Percentiles rank a stretch among this genome's conserved stretches.
phyloP scores from a whole-genome alignment of 768 basidiomycete species.

The Floccularia luteovirens region DNA sequence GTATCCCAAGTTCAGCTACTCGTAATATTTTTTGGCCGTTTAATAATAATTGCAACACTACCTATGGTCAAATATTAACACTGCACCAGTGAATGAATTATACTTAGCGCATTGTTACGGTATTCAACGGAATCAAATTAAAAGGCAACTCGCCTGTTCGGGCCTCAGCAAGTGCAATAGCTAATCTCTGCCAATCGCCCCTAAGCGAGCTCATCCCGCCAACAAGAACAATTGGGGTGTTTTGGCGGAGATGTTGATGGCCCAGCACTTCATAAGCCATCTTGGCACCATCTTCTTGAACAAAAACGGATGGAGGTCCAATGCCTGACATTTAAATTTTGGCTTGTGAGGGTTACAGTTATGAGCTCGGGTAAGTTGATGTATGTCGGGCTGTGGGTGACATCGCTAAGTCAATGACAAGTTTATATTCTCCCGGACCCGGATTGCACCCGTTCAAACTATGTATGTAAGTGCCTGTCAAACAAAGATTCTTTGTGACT shows the following conservation, averaged over 20 bases:
- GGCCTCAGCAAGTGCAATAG: conserved; percentile 20
- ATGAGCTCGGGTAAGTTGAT: too few species aligned
- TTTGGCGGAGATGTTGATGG: conserved; percentile 17
- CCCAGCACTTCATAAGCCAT: conserved; percentile 35
- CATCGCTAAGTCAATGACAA: too few species aligned
- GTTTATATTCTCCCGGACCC: too few species aligned
- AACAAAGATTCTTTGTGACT: not conserved
- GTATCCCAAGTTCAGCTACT: not conserved
- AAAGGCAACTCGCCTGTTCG: conserved; percentile 26
- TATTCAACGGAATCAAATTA: not conserved
- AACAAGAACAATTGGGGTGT: conserved; percentile 31
- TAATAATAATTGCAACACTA: not conserved
- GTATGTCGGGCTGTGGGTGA: too few species aligned
- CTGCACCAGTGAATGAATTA: conserved; percentile 12
- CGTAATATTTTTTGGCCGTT: not conserved
- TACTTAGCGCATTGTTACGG: not conserved
- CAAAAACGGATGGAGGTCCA: conserved; percentile 9
- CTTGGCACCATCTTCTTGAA: conserved; percentile 31
- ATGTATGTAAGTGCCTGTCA: too few species aligned
- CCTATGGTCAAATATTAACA: conserved; percentile 35
- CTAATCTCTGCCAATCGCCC: conserved; percentile 31
- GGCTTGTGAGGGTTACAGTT: not conserved
- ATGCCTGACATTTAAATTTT: not conserved
- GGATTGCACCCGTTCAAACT: too few species aligned
- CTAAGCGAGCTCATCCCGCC: conserved; percentile 31